Evolutionary conservation across 768 basidiomycete species (phyloP).

Genomic region (Podaxis pistillaris): DNA sequence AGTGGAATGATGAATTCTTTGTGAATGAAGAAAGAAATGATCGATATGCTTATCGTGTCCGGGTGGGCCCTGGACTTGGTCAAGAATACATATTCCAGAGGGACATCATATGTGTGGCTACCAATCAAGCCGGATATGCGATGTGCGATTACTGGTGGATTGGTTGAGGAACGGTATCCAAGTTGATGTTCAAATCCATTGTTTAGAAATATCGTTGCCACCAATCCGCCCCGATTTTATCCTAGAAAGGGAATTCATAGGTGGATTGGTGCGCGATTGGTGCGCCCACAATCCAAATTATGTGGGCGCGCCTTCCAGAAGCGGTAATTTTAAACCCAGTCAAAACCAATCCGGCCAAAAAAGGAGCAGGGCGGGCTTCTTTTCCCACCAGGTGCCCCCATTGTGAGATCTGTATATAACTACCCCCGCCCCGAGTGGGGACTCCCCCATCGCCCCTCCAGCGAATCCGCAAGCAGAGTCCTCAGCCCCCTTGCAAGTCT

Average conservation of each 20-base stretch:
- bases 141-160: background rate
- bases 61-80: background rate
- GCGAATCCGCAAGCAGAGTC: background rate
- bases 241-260: slow-evolving; percentile 2
- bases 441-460: background rate
- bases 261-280: slow-evolving; percentile 13
- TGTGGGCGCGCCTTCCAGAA: slow-evolving; percentile 10
- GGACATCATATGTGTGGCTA: background rate
- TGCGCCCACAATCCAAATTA: slow-evolving; percentile 2
- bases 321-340: background rate
- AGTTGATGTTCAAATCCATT: background rate
- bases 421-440: background rate
- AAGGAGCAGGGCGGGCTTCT: background rate
- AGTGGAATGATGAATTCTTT: slow-evolving; percentile 1
- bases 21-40: background rate
- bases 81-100: background rate
- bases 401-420: slow-evolving; percentile 8
- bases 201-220: background rate
- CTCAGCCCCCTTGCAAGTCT: background rate
- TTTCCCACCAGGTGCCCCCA: slow-evolving; percentile 3
- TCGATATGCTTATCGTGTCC: background rate
- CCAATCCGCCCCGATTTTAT: slow-evolving; percentile 5
- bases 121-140: background rate
- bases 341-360: slow-evolving; percentile 7
- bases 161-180: background rate